These are phyloP conservation scores for Rhizophagus clarus DNA, from an alignment of 192 early-diverging fungal genomes.

Conservation along the genomic window DNA sequence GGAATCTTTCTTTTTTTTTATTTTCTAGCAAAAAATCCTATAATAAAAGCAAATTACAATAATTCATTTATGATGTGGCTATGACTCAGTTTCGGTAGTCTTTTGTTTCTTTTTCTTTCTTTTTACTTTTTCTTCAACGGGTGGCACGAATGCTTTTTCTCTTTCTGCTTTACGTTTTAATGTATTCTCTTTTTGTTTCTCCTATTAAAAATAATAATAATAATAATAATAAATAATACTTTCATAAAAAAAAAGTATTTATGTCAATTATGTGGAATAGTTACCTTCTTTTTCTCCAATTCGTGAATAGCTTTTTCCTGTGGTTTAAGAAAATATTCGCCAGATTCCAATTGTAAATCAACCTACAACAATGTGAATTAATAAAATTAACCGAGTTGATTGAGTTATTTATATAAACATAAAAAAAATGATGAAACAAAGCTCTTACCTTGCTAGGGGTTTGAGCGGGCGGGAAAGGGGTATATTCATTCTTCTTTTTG, in stretches of 20 bases:
- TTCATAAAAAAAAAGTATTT: neutral
- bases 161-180: conserved; percentile 73
- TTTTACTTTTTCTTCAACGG: conserved; percentile 58
- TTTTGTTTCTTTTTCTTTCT: conserved; percentile 46
- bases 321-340: conserved; percentile 93
- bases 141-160: conserved; percentile 80
- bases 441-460: conserved; percentile 64
- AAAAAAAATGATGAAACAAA: neutral
- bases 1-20: too few species aligned
- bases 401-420: neutral
- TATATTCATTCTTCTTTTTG: conserved; percentile 79
- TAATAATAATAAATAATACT: neutral
- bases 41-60: too few species aligned
- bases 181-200: conserved; percentile 67
- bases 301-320: conserved; percentile 65
- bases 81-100: conserved; percentile 23
- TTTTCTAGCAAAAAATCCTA: too few species aligned
- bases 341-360: conserved; percentile 90
- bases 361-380: conserved; percentile 40
- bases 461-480: conserved; percentile 89
- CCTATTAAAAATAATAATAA: conserved; percentile 33
- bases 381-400: neutral
- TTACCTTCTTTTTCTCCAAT: conserved; percentile 72
- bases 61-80: neutral
- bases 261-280: conserved; percentile 6